These are phyloP conservation scores for Saccharomyces hybrid DNA, from an alignment of 1,139 yeast genomes.

Conservation along the genomic window DNA sequence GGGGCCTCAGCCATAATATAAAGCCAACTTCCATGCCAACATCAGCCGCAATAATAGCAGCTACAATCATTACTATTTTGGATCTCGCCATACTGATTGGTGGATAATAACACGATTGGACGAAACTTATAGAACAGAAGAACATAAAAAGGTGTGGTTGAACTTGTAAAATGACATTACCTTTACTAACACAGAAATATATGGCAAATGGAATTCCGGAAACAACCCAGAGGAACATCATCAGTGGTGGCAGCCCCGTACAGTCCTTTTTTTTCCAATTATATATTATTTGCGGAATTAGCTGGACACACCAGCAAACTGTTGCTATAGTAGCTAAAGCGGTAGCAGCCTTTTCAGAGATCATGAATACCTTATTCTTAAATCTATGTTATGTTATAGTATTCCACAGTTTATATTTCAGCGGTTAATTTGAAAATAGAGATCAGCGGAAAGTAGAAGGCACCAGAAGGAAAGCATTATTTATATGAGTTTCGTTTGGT, in stretches of 20 bases:
- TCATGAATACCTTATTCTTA: conserved; percentile 9
- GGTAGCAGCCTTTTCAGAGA: conserved; percentile 46
- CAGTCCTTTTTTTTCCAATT: conserved; percentile 73
- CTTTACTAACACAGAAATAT: conserved; percentile 65
- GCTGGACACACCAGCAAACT: conserved; percentile 83
- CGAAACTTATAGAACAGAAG: conserved; percentile 62
- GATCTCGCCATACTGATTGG: conserved; percentile 43
- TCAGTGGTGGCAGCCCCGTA: conserved; percentile 74
- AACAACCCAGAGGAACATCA: conserved; percentile 80
- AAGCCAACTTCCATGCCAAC: conserved; percentile 65
- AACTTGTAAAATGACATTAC: conserved; percentile 68
- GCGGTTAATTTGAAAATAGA: background rate
- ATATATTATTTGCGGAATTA: conserved; percentile 73
- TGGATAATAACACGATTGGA: conserved; percentile 75
- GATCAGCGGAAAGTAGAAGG: background rate
- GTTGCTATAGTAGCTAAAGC: conserved; percentile 88
- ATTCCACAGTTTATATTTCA: background rate
- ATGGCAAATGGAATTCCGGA: conserved; percentile 81
- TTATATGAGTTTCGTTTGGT: background rate
- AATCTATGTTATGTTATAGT: background rate
- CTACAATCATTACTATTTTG: conserved; percentile 37
- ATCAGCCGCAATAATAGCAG: conserved; percentile 38
- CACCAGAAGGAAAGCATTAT: background rate
- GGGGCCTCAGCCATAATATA: conserved; percentile 60
- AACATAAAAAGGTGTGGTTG: conserved; percentile 82